Conservation (phyloP, 768 basidiomycete genomes). For the Boletus tylopilopsis region DNA sequence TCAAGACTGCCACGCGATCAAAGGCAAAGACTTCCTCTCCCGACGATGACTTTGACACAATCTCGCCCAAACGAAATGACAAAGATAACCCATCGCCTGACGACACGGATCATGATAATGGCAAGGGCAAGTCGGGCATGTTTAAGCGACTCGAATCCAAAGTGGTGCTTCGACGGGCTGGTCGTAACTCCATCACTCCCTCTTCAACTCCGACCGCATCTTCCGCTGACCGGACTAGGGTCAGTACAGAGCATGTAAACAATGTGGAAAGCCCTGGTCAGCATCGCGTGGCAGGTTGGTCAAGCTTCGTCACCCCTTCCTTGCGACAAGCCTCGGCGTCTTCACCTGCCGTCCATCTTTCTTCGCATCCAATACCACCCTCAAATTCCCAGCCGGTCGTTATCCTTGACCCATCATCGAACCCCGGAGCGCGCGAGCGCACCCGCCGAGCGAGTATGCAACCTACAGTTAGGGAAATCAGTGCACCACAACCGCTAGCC, state of each 20-base stretch:
- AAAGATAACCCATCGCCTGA: constrained; percentile 33
- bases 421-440: constrained; percentile 41
- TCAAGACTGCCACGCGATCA: constrained; percentile 61
- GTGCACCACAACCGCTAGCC: constrained; percentile 35
- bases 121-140: constrained; percentile 44
- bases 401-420: constrained; percentile 46
- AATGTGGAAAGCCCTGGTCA: constrained; percentile 37
- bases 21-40: constrained; percentile 38
- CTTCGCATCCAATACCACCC: constrained; percentile 52
- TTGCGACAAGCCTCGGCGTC: constrained; percentile 70
- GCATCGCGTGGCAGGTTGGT: constrained; percentile 49
- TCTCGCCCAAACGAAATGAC: constrained; percentile 44
- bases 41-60: constrained; percentile 42
- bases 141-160: constrained; percentile 47
- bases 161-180: constrained; percentile 46
- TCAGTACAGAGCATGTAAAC: constrained; percentile 28
- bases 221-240: constrained; percentile 20
- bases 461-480: constrained; percentile 36
- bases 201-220: constrained; percentile 39
- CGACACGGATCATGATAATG: constrained; percentile 30
- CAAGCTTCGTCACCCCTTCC: constrained; percentile 62
- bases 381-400: constrained; percentile 48
- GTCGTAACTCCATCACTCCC: constrained; percentile 39
- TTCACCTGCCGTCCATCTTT: constrained; percentile 67
- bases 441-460: constrained; percentile 39